Evolutionary conservation across 2,329 filamentous ascomycete species (phyloP).

Genomic region (Fragosphaeria purpurea): DNA sequence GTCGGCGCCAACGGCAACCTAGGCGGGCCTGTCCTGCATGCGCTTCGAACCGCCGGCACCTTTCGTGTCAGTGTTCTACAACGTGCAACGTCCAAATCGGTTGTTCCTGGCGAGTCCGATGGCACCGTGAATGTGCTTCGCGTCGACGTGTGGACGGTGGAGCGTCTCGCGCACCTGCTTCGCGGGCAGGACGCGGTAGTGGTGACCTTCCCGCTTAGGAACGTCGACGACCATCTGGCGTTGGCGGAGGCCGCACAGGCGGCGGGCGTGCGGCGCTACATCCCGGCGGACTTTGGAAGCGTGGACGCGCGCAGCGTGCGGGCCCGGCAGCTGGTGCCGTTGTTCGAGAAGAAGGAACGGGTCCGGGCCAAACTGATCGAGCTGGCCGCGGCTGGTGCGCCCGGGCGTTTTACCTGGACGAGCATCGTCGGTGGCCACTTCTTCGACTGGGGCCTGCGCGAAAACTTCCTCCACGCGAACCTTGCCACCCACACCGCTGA

Average conservation of each 20-base stretch:
- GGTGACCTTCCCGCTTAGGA: slow-evolving; percentile 22
- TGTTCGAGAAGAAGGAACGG: slow-evolving; percentile 25
- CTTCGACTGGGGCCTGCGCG: slow-evolving; percentile 30
- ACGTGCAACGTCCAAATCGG: slow-evolving; percentile 23
- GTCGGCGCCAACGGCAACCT: slow-evolving; percentile 29
- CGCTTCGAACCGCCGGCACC: slow-evolving; percentile 19
- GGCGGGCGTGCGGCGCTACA: slow-evolving; percentile 25
- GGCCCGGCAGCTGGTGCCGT: slow-evolving; percentile 25
- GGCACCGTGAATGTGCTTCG: slow-evolving; percentile 16
- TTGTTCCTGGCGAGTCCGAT: slow-evolving; percentile 4
- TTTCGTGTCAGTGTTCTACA: slow-evolving; percentile 25
- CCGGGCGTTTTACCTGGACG: slow-evolving; percentile 24
- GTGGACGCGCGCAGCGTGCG: slow-evolving; percentile 24
- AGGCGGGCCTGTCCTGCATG: slow-evolving; percentile 22
- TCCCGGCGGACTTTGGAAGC: slow-evolving; percentile 32
- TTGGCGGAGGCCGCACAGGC: slow-evolving; percentile 28
- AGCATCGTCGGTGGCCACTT: slow-evolving; percentile 30
- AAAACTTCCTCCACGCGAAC: slow-evolving; percentile 27
- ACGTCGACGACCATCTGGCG: slow-evolving; percentile 22
- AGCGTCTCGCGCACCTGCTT: slow-evolving; percentile 21
- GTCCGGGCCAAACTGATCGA: slow-evolving; percentile 22
- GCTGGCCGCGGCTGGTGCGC: slow-evolving; percentile 14
- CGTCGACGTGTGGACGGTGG: slow-evolving; percentile 21
- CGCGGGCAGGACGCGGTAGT: slow-evolving; percentile 27
- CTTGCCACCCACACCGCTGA: slow-evolving; percentile 20